Evolutionary conservation across 2,329 filamentous ascomycete species (phyloP).

Genomic region (Neoarthrinium moseri): DNA sequence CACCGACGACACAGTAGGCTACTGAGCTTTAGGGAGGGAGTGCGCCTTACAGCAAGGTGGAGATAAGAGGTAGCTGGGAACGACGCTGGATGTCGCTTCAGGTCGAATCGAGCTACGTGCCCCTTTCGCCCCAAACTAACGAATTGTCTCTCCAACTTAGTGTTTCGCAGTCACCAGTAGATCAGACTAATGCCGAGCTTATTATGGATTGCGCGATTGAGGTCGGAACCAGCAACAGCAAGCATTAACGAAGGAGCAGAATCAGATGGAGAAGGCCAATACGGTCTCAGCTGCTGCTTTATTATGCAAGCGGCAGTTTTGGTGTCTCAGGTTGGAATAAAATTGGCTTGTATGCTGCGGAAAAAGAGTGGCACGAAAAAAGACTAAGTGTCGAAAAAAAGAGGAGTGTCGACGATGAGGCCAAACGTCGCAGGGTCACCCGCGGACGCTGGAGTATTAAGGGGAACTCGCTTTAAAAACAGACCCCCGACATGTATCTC

Average conservation of each 20-base stretch:
- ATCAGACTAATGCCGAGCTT: conserved; percentile 6
- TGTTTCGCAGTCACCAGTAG: conserved; percentile 6
- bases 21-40: background rate
- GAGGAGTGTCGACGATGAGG: background rate
- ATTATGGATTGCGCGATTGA: too few species aligned
- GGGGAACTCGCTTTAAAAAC: too few species aligned
- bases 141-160: background rate
- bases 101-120: background rate
- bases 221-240: too few species aligned
- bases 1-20: background rate
- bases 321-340: too few species aligned
- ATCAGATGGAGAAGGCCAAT: too few species aligned
- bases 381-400: too few species aligned
- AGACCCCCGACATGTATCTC: background rate
- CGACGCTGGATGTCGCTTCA: background rate
- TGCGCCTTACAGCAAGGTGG: background rate
- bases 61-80: background rate
- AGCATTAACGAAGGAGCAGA: too few species aligned
- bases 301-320: too few species aligned
- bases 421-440: background rate
- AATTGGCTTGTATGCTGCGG: too few species aligned
- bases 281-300: too few species aligned
- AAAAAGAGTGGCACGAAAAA: background rate
- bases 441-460: background rate
- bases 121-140: conserved; percentile 3